phyloP scores from a whole-genome alignment of 345 rosid genomes.

The Carallia brachiata region DNA sequence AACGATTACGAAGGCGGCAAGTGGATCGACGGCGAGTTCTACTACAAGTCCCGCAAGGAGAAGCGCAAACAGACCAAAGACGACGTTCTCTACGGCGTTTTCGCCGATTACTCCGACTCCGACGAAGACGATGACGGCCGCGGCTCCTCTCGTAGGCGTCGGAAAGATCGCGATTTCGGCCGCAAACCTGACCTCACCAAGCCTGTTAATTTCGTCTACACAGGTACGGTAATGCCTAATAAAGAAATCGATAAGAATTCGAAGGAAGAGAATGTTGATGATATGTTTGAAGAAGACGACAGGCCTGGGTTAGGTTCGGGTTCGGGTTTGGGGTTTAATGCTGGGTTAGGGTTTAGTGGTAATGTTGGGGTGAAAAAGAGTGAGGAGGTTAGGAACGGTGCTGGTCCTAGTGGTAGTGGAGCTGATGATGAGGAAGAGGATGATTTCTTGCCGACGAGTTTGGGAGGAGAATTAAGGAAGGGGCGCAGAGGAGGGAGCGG shows the following conservation, averaged over 20 bases:
- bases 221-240: conserved; percentile 71
- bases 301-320: conserved; percentile 56
- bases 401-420: conserved; percentile 10
- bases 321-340: conserved; percentile 38
- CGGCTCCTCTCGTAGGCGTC: conserved; percentile 45
- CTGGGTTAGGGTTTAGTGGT: conserved; percentile 33
- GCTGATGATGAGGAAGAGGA: conserved; percentile 31
- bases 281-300: conserved; percentile 27
- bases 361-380: conserved; percentile 8
- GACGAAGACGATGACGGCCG: conserved; percentile 35
- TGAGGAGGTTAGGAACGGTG: conserved; percentile 10
- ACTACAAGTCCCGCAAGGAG: conserved; percentile 55
- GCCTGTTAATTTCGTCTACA: conserved; percentile 77
- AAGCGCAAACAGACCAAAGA: conserved; percentile 71
- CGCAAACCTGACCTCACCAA: conserved; percentile 59
- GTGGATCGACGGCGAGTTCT: conserved; percentile 72
- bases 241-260: conserved; percentile 61
- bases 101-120: conserved; percentile 59
- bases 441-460: conserved; percentile 59
- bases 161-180: conserved; percentile 49
- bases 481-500: conserved; percentile 59
- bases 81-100: conserved; percentile 63
- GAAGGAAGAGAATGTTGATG: conserved; percentile 37
- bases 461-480: conserved; percentile 73
- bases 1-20: conserved; percentile 82